Evolutionary conservation across 2,329 filamentous ascomycete species (phyloP), one percentile per base, ranked within the genome.

Genomic region (Blumeria graminis): DNA sequence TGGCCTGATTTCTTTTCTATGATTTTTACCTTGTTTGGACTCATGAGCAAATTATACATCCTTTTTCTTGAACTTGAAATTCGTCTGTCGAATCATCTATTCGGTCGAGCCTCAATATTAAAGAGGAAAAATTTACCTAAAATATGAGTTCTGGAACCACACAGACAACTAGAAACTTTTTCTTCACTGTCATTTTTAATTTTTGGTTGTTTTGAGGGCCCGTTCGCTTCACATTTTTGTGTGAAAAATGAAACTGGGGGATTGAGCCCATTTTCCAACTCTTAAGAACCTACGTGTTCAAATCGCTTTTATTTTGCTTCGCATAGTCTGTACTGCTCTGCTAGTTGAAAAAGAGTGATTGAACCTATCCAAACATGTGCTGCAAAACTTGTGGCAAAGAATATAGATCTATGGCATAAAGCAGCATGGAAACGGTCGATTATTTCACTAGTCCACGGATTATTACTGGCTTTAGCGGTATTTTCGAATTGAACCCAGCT

Each of bases 321-420:
- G n/a, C n/a, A n/a, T n/a, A n/a, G n/a, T n/a, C n/a, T n/a, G n/a
- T n/a, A n/a, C n/a, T n/a, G n/a, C n/a, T n/a, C n/a, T n/a, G n/a
- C n/a, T n/a, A n/a, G n/a, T n/a, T n/a, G n/a, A n/a, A n/a, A n/a
- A n/a, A 48, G 14, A 7, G 45, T 48, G 10, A 48, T 48, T 28
- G 45, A 48, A 7, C 18, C 45, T 28, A 48, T 48, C 18, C 11
- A 48, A 8, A 48, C 33, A 48, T 48, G 45, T 22, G 45, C 45
- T 48, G 45, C 45, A 48, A 48, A 48, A n/a, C 14, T 48, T 48
- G 48, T 52, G n/a, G 48, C 48, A 52, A 36, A 52, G 48, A 35
- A 52, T 11, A 34, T 18, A 10, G 48, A 35, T n/a, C 48, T 52
- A 14, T 18, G 48, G 11, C 48, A 11, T 10, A 52, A 18, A 10